Percentiles rank a stretch among this genome's conserved stretches.
Conservation (phyloP, 352 stramenopile genomes). For the Phytophthora pini region DNA sequence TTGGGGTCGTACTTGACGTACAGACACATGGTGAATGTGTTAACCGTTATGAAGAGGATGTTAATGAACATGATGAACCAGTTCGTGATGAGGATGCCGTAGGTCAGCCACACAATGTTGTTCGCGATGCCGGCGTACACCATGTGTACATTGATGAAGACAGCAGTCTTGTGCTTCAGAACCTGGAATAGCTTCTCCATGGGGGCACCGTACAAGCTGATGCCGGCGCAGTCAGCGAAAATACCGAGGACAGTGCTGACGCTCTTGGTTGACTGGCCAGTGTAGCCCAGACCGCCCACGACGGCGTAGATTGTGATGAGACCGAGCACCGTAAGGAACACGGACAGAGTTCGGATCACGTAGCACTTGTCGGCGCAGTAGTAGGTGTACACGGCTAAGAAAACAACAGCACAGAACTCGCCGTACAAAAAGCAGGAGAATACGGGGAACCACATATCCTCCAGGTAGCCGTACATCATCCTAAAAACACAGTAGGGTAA, state of each 20-base stretch:
- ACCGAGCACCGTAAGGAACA: constrained; percentile 26
- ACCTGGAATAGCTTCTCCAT: constrained; percentile 52
- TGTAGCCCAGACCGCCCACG: constrained; percentile 42
- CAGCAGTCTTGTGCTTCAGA: constrained; percentile 45
- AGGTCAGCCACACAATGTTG: constrained; percentile 50
- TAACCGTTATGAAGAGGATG: constrained; percentile 42
- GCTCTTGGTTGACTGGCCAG: constrained; percentile 29
- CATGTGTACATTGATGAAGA: constrained; percentile 64
- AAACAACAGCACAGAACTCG: constrained; percentile 40
- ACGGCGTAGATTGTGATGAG: constrained; percentile 48
- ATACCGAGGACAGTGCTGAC: constrained; percentile 37
- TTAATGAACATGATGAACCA: constrained; percentile 47
- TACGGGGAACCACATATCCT: constrained; percentile 50
- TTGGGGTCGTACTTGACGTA: constrained; percentile 39
- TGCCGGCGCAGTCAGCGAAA: constrained; percentile 36
- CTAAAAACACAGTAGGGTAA: constrained; percentile 25
- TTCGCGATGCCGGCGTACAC: constrained; percentile 52
- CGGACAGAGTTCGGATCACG: constrained; percentile 31
- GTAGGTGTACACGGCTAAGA: constrained; percentile 57
- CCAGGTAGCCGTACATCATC: constrained; percentile 59
- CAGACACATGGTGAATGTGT: constrained; percentile 38
- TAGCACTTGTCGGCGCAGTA: constrained; percentile 54
- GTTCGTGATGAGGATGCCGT: constrained; percentile 42
- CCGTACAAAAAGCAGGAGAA: constrained; percentile 53
- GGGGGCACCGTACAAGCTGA: constrained; percentile 47